phyloP scores from a whole-genome alignment of 164 flowering plant genomes.

The Stephania cephalantha region DNA sequence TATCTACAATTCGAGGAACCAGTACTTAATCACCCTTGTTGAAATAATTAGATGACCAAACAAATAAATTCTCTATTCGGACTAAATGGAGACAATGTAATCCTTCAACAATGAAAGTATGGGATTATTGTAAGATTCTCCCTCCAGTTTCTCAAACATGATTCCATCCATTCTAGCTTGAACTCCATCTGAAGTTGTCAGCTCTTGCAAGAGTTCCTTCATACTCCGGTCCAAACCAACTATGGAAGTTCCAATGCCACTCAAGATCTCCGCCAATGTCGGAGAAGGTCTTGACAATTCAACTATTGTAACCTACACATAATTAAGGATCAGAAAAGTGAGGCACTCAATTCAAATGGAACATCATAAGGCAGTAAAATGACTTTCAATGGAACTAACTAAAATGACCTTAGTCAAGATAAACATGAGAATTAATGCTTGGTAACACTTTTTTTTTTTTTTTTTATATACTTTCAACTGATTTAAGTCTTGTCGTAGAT shows the following conservation, averaged over 20 bases:
- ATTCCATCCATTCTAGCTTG: conserved; percentile 96
- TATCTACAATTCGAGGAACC: background rate
- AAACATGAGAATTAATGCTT: too few species aligned
- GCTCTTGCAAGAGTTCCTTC: conserved; percentile 47
- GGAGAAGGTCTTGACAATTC: conserved; percentile 73
- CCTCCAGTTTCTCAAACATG: conserved; percentile 56
- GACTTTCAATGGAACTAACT: background rate
- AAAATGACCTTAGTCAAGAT: background rate
- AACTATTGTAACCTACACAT: conserved; percentile 64
- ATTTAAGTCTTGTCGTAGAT: background rate
- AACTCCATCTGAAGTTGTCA: conserved; percentile 54
- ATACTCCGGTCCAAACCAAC: conserved; percentile 52
- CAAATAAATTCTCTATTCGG: background rate
- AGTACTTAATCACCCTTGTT: background rate
- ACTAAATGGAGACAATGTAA: conserved; percentile 58
- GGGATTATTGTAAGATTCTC: conserved; percentile 36
- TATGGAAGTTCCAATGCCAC: conserved; percentile 54
- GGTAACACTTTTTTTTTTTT: too few species aligned
- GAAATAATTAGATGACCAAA: background rate
- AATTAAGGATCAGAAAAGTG: background rate
- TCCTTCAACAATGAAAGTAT: conserved; percentile 55
- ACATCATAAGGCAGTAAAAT: background rate
- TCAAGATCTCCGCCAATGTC: conserved; percentile 59
- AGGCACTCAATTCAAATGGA: background rate
- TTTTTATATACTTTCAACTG: background rate